These are phyloP conservation scores for Trichosporon sp. DNA, from an alignment of 1,284 basidiomycete genomes.

Conservation along the genomic window DNA sequence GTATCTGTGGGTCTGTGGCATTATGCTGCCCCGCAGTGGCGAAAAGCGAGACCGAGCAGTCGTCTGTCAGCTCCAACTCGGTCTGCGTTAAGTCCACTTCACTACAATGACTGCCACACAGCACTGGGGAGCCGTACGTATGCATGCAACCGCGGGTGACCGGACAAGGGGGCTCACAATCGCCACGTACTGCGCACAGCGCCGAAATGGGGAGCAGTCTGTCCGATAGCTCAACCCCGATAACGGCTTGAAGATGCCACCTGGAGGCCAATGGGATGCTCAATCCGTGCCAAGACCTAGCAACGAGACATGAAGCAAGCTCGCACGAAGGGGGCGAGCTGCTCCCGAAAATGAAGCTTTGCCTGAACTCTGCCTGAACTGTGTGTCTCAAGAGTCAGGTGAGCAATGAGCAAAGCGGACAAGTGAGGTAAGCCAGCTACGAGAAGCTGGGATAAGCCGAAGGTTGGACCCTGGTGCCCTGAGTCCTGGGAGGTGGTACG, in stretches of 20 bases:
- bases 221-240: neutral
- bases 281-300: neutral
- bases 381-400: too few relatives aligned
- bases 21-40: neutral
- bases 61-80: neutral
- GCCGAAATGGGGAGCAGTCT: too few relatives aligned
- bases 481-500: neutral
- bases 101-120: too few relatives aligned
- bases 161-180: neutral
- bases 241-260: too few relatives aligned
- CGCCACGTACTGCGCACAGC: neutral
- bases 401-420: neutral
- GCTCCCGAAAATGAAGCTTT: neutral
- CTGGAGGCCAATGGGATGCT: neutral
- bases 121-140: neutral
- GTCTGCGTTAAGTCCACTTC: neutral
- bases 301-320: neutral
- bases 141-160: neutral
- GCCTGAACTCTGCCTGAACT: neutral
- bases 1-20: neutral
- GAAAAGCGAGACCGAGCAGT: neutral
- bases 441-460: neutral
- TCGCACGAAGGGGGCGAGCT: neutral
- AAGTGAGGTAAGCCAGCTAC: neutral
- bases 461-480: neutral